Evolutionary conservation across 345 rosid species (phyloP).

Genomic region (Nasturtium officinale): DNA sequence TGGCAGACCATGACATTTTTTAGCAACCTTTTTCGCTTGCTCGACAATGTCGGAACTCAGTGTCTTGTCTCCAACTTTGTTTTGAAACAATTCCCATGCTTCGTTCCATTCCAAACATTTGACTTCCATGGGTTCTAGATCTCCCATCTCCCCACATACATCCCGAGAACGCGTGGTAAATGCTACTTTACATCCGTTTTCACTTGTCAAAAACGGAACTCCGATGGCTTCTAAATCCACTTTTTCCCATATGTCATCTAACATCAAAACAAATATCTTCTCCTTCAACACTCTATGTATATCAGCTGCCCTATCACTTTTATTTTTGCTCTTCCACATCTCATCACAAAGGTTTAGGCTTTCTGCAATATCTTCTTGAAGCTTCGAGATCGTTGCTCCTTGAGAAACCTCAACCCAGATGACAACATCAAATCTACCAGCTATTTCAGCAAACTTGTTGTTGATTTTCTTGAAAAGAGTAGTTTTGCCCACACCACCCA

Average conservation of each 20-base stretch:
- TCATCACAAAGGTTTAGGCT: not conserved
- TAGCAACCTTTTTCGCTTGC: conserved; percentile 18
- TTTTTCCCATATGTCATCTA: conserved; percentile 1
- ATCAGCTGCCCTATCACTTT: conserved; percentile 2
- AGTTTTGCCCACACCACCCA: not conserved
- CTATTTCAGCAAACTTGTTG: not conserved
- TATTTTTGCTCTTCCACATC: not conserved
- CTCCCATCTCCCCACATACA: conserved; percentile 1
- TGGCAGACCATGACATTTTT: not conserved
- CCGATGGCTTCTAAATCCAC: not conserved
- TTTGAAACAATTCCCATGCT: conserved; percentile 13
- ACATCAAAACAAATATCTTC: not conserved
- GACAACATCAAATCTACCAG: not conserved
- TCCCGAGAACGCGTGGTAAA: conserved; percentile 1
- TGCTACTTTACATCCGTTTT: not conserved
- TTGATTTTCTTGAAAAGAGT: not conserved
- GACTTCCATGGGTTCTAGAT: not conserved
- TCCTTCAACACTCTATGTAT: not conserved
- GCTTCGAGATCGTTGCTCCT: not conserved
- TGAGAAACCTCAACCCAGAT: not conserved
- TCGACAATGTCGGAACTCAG: not conserved
- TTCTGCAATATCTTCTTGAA: not conserved
- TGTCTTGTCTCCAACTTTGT: not conserved
- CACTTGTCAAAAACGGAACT: not conserved
- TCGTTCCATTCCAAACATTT: conserved; percentile 7